A percentile compares a stretch with the other conserved stretches of the same genome.
These are phyloP conservation scores for Aspergillus conjunctus DNA, from an alignment of 495 filamentous ascomycete genomes.

Conservation along the genomic window DNA sequence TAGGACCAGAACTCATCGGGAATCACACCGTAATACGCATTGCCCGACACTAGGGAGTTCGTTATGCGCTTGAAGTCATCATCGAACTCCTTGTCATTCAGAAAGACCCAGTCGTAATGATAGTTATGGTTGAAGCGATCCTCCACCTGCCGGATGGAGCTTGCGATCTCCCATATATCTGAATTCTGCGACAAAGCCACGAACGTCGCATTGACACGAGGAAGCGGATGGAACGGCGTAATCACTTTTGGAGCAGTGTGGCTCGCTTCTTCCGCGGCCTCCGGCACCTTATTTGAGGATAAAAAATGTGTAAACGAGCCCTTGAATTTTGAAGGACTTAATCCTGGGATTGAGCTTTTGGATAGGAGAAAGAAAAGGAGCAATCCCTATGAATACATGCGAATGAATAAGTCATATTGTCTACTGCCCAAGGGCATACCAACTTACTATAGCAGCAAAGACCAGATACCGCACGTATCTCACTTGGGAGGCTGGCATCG, in stretches of 20 bases:
- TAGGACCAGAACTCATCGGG: slow-evolving; percentile 88
- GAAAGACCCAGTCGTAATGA: slow-evolving; percentile 98
- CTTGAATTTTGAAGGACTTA: slow-evolving; percentile 28
- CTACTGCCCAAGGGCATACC: not conserved
- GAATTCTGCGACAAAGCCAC: slow-evolving; percentile 90
- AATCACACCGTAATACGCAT: slow-evolving; percentile 83
- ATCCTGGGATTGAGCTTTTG: slow-evolving; percentile 60
- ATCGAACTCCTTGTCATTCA: slow-evolving; percentile 94
- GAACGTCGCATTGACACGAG: slow-evolving; percentile 92
- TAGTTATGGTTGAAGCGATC: slow-evolving; percentile 96
- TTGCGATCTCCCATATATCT: slow-evolving; percentile 94
- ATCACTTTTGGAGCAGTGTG: not conserved
- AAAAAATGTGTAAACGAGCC: slow-evolving; percentile 9
- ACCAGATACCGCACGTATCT: slow-evolving; percentile 87
- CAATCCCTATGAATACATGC: slow-evolving; percentile 56
- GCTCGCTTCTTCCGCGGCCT: slow-evolving; percentile 27
- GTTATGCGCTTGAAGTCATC: slow-evolving; percentile 91
- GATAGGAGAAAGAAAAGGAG: slow-evolving; percentile 80
- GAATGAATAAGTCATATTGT: not conserved
- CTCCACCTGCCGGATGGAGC: slow-evolving; percentile 92
- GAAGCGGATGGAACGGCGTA: slow-evolving; percentile 45
- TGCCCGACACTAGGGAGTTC: slow-evolving; percentile 83
- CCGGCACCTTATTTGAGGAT: slow-evolving; percentile 10
- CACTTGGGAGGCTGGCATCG: slow-evolving; percentile 66
- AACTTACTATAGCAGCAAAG: slow-evolving; percentile 80